Evolutionary conservation across 495 filamentous ascomycete species (phyloP).

Genomic region (Talaromyces wortmannii): DNA sequence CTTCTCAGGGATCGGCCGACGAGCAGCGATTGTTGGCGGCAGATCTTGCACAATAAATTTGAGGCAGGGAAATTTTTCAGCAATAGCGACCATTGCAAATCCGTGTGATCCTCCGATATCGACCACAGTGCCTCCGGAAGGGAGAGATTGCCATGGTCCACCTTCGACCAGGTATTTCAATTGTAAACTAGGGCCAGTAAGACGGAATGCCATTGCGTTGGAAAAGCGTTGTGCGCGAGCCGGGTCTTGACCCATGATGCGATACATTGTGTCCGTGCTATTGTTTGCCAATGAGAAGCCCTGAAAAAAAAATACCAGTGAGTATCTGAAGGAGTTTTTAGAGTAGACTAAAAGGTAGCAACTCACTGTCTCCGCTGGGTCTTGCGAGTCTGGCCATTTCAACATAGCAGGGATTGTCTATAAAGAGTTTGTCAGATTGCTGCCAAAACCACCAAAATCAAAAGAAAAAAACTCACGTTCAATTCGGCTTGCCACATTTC

Average conservation of each 20-base stretch:
- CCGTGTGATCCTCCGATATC: constrained; percentile 26
- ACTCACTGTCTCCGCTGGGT: no score
- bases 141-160: no score
- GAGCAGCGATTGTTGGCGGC: constrained; percentile 24
- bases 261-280: neutral
- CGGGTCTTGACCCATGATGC: neutral
- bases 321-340: no score
- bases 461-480: neutral
- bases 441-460: no score
- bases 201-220: constrained; percentile 1
- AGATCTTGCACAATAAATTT: constrained; percentile 48
- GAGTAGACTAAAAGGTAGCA: no score
- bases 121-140: neutral
- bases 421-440: no score
- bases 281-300: neutral
- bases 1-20: neutral
- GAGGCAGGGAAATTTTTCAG: constrained; percentile 13
- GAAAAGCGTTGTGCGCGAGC: neutral
- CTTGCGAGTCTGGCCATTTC: no score
- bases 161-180: neutral
- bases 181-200: neutral
- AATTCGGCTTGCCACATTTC: neutral
- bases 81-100: constrained; percentile 15
- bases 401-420: no score
- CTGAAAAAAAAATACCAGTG: no score